Conservation (phyloP, 805 yeast genomes). For the Myxozyma kluyveri region DNA sequence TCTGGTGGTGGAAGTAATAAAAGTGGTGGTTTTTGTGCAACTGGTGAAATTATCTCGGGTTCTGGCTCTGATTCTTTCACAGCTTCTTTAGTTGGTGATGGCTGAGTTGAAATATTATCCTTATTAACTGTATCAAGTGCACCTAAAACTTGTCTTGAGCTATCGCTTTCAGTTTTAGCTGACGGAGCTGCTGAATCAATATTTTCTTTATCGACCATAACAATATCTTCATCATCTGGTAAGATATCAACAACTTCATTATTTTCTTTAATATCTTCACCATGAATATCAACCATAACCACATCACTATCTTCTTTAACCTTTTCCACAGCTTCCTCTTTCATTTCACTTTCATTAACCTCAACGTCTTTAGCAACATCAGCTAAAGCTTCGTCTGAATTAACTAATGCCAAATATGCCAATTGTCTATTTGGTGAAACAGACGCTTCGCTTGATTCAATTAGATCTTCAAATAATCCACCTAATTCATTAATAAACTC, state of each 20-base stretch:
- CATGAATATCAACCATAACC: constrained; percentile 11
- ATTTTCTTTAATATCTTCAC: constrained; percentile 2
- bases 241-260: constrained; percentile 51
- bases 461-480: constrained; percentile 66
- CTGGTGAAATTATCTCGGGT: not conserved
- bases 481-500: constrained; percentile 76
- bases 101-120: not conserved
- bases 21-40: not conserved
- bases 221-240: constrained; percentile 5
- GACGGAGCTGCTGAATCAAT: not conserved
- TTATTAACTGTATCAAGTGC: too few relatives aligned
- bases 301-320: constrained; percentile 18
- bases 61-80: not conserved
- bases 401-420: constrained; percentile 80
- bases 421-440: constrained; percentile 80
- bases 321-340: constrained; percentile 1
- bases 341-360: not conserved
- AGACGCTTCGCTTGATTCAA: constrained; percentile 57
- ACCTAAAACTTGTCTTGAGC: too few relatives aligned
- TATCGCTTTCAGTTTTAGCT: not conserved
- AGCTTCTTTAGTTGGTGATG: not conserved
- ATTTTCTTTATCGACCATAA: constrained; percentile 16
- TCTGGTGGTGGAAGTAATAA: constrained; percentile 11
- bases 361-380: constrained; percentile 5
- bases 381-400: constrained; percentile 43